Conservation (phyloP, 2,329 filamentous ascomycete species). For the Phialophora expanda region DNA sequence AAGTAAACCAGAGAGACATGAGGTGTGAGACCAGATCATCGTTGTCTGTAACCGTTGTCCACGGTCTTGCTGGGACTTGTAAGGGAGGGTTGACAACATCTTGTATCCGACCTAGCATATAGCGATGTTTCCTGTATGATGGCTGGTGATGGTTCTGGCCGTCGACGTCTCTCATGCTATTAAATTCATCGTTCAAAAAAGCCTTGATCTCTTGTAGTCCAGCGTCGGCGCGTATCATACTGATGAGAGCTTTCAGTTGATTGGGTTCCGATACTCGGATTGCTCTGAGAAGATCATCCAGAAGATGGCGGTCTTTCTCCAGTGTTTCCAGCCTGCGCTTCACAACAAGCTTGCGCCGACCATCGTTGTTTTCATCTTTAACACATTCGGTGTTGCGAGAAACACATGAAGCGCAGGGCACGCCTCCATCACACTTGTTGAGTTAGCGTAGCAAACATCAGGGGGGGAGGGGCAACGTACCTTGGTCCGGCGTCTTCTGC, state of each 20-base stretch:
- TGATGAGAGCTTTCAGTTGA: conserved; percentile 34
- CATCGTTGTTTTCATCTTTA: conserved; percentile 42
- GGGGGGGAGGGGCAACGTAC: neutral
- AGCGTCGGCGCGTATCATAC: conserved; percentile 41
- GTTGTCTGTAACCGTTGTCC: conserved; percentile 45
- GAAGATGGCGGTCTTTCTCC: conserved; percentile 43
- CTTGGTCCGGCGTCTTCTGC: conserved; percentile 22
- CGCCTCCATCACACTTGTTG: conserved; percentile 41
- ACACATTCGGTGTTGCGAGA: conserved; percentile 40
- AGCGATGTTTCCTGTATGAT: conserved; percentile 24
- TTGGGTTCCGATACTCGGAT: conserved; percentile 33
- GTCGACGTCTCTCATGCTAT: neutral
- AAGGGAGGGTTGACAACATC: conserved; percentile 41
- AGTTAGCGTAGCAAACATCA: neutral
- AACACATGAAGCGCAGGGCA: conserved; percentile 42
- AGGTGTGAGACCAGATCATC: conserved; percentile 45
- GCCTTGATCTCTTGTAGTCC: conserved; percentile 38
- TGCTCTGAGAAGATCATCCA: conserved; percentile 38
- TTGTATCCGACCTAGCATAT: conserved; percentile 39
- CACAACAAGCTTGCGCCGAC: conserved; percentile 40
- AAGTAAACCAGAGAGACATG: conserved; percentile 45
- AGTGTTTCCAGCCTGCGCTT: conserved; percentile 43
- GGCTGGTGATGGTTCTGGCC: neutral
- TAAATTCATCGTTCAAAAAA: conserved; percentile 37
- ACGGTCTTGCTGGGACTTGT: conserved; percentile 42